Conservation (phyloP, 2,329 filamentous ascomycete species). For the Colletotrichum sublineola region DNA sequence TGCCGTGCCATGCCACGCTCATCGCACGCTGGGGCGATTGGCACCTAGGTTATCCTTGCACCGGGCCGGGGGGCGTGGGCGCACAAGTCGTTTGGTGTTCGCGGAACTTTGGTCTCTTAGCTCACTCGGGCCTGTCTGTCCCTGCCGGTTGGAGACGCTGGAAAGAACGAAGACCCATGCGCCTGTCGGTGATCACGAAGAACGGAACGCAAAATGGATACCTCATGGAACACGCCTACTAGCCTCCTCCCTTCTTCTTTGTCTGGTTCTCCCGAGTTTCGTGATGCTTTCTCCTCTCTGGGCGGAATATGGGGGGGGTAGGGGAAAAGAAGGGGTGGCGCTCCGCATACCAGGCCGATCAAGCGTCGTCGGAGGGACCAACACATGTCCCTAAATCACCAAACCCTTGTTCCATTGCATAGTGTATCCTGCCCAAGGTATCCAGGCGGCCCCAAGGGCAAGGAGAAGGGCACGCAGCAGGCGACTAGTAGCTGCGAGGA, state of each 20-base stretch:
- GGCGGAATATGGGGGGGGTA: conserved; percentile 13
- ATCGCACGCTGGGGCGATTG: conserved; percentile 38
- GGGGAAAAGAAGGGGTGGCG: conserved; percentile 31
- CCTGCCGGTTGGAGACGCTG: conserved; percentile 36
- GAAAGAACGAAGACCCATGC: conserved; percentile 36
- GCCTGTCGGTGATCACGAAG: conserved; percentile 42
- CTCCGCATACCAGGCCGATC: conserved; percentile 20
- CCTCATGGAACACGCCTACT: conserved; percentile 32
- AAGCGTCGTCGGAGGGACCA: conserved; percentile 32
- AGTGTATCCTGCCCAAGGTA: conserved; percentile 6
- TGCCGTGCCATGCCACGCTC: conserved; percentile 38
- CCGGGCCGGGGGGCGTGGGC: conserved; percentile 29
- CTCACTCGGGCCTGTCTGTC: conserved; percentile 39
- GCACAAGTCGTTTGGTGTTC: conserved; percentile 36
- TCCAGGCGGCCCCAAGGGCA: conserved; percentile 16
- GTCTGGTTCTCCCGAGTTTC: conserved; percentile 21
- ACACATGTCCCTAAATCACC: conserved; percentile 23
- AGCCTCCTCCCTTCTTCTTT: conserved; percentile 11
- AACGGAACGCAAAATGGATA: conserved; percentile 40
- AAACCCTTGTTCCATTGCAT: conserved; percentile 11
- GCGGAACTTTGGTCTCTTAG: conserved; percentile 18
- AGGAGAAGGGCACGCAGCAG: conserved; percentile 3
- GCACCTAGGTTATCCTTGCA: conserved; percentile 33
- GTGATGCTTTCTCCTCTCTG: conserved; percentile 15
- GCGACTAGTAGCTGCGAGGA: conserved; percentile 22